phyloP scores from a whole-genome alignment of 2,329 filamentous ascomycete genomes.

The Aspergillus ibericus region DNA sequence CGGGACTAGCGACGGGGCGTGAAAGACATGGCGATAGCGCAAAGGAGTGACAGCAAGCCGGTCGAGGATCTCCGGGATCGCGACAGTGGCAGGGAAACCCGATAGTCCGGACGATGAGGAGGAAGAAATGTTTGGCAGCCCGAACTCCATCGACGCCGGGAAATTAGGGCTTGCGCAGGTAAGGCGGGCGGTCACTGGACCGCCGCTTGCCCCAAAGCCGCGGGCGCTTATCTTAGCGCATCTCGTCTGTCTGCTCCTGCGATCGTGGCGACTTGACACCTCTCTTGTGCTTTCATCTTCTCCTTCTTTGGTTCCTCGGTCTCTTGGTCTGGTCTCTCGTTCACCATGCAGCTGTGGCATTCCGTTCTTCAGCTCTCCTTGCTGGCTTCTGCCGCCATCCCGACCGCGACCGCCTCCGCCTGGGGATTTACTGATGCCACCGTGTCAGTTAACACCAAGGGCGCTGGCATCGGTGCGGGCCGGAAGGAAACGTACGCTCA shows the following conservation, averaged over 20 bases:
- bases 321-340: neutral
- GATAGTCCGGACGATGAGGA: conserved; percentile 9
- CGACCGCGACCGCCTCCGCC: conserved; percentile 49
- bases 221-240: conserved; percentile 26
- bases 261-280: neutral
- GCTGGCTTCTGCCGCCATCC: conserved; percentile 36
- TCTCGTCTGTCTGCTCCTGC: conserved; percentile 6
- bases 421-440: conserved; percentile 67
- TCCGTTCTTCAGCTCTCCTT: conserved; percentile 38
- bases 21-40: conserved; percentile 12
- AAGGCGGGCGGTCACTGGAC: conserved; percentile 31
- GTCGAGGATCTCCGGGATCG: conserved; percentile 6
- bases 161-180: conserved; percentile 41
- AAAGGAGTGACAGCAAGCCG: conserved; percentile 11
- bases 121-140: conserved; percentile 22
- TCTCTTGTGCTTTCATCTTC: conserved; percentile 21
- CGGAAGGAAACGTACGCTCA: conserved; percentile 57
- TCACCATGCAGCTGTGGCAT: conserved; percentile 41
- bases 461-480: conserved; percentile 53
- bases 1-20: conserved; percentile 10
- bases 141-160: conserved; percentile 22
- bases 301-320: conserved; percentile 7
- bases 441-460: conserved; percentile 60
- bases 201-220: conserved; percentile 27
- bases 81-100: conserved; percentile 4